These are phyloP conservation scores for Pseudopithomyces maydicus DNA, from an alignment of 2,329 filamentous ascomycete genomes.

Conservation along the genomic window DNA sequence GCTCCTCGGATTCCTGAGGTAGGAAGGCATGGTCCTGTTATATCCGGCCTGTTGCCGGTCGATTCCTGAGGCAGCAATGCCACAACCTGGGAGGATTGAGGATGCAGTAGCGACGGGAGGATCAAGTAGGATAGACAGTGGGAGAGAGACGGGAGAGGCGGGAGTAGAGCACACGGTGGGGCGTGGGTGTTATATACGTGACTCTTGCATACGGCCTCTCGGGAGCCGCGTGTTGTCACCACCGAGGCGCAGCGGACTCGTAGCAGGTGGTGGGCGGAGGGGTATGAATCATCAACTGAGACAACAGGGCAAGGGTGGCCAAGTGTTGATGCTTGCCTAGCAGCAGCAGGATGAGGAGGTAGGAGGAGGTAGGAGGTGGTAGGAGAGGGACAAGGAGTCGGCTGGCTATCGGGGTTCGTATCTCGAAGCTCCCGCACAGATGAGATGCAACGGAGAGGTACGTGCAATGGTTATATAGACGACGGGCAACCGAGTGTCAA, in stretches of 20 bases:
- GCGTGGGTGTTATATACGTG: conserved; percentile 36
- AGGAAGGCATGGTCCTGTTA: conserved; percentile 41
- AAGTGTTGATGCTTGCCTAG: conserved; percentile 36
- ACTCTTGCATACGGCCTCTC: conserved; percentile 30
- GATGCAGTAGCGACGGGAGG: conserved; percentile 20
- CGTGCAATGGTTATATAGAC: conserved; percentile 37
- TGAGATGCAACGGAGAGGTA: conserved; percentile 22
- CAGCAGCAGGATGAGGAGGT: conserved; percentile 23
- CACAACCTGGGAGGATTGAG: conserved; percentile 17
- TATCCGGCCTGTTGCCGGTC: conserved; percentile 39
- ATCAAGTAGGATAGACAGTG: conserved; percentile 27
- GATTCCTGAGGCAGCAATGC: conserved; percentile 29
- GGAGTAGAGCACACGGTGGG: conserved; percentile 14
- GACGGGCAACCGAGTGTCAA: conserved; percentile 18
- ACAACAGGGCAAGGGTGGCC: conserved; percentile 27
- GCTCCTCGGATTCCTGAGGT: conserved; percentile 23
- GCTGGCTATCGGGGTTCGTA: conserved; percentile 20
- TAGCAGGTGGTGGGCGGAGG: conserved; percentile 16
- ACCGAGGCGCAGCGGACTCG: conserved; percentile 34
- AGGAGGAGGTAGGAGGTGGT: conserved; percentile 20
- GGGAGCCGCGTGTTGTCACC: conserved; percentile 33
- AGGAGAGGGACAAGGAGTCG: conserved; percentile 10
- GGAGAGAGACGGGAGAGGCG: conserved; percentile 12
- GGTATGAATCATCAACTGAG: conserved; percentile 35
- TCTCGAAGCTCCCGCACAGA: conserved; percentile 24